These are phyloP conservation scores for Pseudonitzschia multiseries DNA, from an alignment of 108 stramenopile species.

Conservation along the genomic window DNA sequence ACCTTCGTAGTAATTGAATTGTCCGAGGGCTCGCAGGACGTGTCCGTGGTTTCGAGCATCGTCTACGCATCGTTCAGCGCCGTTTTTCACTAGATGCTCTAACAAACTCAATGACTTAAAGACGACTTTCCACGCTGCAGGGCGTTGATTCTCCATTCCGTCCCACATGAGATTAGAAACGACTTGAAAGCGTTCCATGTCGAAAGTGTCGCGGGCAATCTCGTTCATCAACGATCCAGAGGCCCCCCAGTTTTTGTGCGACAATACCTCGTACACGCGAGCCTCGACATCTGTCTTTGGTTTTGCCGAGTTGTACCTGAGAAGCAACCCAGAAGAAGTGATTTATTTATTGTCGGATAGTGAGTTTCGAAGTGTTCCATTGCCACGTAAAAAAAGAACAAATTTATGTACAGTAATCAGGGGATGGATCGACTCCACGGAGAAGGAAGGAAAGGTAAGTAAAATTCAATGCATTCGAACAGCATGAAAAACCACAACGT, in stretches of 20 bases:
- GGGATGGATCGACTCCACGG: no score
- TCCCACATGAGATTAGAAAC: slow-evolving; percentile 84
- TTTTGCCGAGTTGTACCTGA: slow-evolving; percentile 87
- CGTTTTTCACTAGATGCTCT: slow-evolving; percentile 96
- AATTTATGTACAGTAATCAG: no score
- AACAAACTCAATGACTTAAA: slow-evolving; percentile 91
- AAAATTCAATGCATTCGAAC: not conserved
- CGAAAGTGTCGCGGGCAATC: slow-evolving; percentile 92
- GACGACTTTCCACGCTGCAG: slow-evolving; percentile 86
- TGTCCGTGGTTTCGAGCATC: slow-evolving; percentile 91
- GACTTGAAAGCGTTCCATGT: slow-evolving; percentile 81
- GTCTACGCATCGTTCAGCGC: slow-evolving; percentile 93
- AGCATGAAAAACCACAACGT: not conserved
- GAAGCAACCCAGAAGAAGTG: not conserved
- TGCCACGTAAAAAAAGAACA: not conserved
- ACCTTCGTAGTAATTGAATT: slow-evolving; percentile 97
- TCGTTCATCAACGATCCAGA: slow-evolving; percentile 95
- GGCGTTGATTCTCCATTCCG: slow-evolving; percentile 80
- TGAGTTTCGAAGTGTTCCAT: not conserved
- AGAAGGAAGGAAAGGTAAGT: not conserved
- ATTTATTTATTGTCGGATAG: not conserved
- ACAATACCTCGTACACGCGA: slow-evolving; percentile 94
- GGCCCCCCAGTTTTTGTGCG: slow-evolving; percentile 98
- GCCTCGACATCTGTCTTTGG: slow-evolving; percentile 94
- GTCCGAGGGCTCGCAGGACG: slow-evolving; percentile 65